Base-by-base conservation (phyloP, 345 rosid genomes). In the Conringia planisiliqua region DNA sequence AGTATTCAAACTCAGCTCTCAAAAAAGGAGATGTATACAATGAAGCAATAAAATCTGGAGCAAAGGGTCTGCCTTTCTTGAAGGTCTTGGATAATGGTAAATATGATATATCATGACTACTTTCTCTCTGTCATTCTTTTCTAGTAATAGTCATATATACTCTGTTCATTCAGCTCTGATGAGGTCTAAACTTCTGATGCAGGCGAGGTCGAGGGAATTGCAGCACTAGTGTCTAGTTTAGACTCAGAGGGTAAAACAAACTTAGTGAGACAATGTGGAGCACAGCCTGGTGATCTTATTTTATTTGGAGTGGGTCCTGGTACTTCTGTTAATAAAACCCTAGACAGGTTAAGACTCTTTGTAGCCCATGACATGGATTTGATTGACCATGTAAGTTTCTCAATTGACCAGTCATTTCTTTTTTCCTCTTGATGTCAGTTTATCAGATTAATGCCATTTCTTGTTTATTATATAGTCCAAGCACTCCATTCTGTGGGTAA, bases 41-140 rank as follows among this genome's bases (percentile, higher is more conserved):
- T 46, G 91, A 92, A 84, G 97, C 97, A 47, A 74, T 89, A n/a
- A 89, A 88, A 78, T 90, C 99, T 26, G 99, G 97, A 78, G 97
- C 97, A 50, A 95, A 88, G 84, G 99, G 99, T 54, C 82, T 95
- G 58, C 97, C 97, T 60, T 95, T 91, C 82, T 84, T 95, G 71
- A 95, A 92, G 86, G 90, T 92, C 75, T 76, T 83, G 80, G 97
- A 90, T 83, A 79, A 85, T 85, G 97, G 99, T 95, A 88, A 75
- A 66, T 62, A 32, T 22, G 71, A 73, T 54, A 46, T 39, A 20
- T 32, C 59, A 26, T 35, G 75, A 30, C 6, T 35, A 26, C 64
- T 57, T 58, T 66, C 9, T 40, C 18, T 65, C 12, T 14, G 39
- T 56, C 50, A 30, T 27, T 7, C 9, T 29, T 51, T 60, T 27